Evolutionary conservation across 2,329 filamentous ascomycete species (phyloP), one percentile per base, ranked within the genome.

Genomic region (Stagonosporopsis cucurbitacearum): DNA sequence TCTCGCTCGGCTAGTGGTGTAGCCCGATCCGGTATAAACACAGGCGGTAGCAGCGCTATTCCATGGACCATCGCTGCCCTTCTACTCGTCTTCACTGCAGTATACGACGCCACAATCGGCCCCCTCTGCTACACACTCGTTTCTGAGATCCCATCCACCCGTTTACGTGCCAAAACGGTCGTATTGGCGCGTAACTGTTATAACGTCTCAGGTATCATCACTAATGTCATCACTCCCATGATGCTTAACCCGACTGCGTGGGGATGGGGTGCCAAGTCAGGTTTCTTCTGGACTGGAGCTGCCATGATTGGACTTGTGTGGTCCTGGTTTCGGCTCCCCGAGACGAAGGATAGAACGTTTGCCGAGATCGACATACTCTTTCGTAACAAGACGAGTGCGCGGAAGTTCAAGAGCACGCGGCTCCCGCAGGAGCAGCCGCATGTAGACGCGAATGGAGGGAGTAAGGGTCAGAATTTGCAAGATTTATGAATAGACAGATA

Each of bases 91-190:
- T 61, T 64, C 48, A 61, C 58, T 0, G 53, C 60, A 0, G 45
- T 55, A 1, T 63, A 63, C 39, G 55, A 61, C 6, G 58, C 50
- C 15, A 50, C 40, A 15, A 51, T 68, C 4, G 66, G 66, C 1
- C 64, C 66, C 0, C 84, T 80, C 82, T 2, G 67, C 75, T 8
- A 83, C 77, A 93, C 91, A 0, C 83, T 96, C 8, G 91, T 96
- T 5, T 84, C 89, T 0, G 92, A 96, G 72, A 77, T 96, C 19
- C 91, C 91, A 0, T 91, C 91, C 0, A 85, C 90, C 4, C 84
- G 92, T 2, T 81, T 96, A 23, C 89, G 92, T 69, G 91, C 93
- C 77, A 96, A 96, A 80, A 96, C 92, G 0, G 88, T 96, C 26
- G 91, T 93, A 0, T 82, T 96, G 2, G 90, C 89, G 1, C 87